A percentile compares a stretch with the other conserved stretches of the same genome.
Evolutionary conservation across 2,329 filamentous ascomycete species (phyloP).

Genomic region (Exophiala sp.): DNA sequence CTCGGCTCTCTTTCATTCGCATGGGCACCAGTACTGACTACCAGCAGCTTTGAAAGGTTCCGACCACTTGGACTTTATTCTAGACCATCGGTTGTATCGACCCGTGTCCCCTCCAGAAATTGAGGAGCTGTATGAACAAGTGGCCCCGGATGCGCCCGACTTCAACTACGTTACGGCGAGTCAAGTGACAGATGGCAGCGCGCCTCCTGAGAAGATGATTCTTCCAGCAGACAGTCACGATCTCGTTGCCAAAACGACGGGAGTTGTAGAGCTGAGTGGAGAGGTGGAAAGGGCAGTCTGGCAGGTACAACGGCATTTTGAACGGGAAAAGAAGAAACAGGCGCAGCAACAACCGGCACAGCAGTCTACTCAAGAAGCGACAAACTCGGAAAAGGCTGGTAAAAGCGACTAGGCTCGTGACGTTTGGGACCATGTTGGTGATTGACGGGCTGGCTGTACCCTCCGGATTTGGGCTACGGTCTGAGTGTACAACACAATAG

Average conservation of each 20-base stretch:
- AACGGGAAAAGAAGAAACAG: constrained; percentile 8
- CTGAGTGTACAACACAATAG: too few relatives aligned
- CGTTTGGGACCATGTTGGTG: too few relatives aligned
- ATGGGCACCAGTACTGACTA: background rate
- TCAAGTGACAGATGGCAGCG: constrained; percentile 35
- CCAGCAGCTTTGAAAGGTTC: constrained; percentile 70
- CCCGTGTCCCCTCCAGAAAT: constrained; percentile 65
- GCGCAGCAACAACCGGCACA: background rate
- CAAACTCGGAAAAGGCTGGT: constrained; percentile 1
- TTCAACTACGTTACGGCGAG: constrained; percentile 32
- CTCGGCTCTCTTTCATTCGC: background rate
- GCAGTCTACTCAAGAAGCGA: background rate
- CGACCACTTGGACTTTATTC: constrained; percentile 76
- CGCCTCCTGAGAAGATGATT: constrained; percentile 44
- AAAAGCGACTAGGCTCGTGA: background rate
- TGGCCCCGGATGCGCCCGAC: constrained; percentile 34
- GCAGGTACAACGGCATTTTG: constrained; percentile 57
- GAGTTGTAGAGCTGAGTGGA: constrained; percentile 66
- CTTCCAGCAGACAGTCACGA: constrained; percentile 49
- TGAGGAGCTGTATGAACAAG: constrained; percentile 67
- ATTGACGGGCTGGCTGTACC: too few relatives aligned
- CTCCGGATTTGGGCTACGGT: too few relatives aligned
- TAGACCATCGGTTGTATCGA: constrained; percentile 67
- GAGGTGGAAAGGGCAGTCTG: constrained; percentile 73
- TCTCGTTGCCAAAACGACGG: constrained; percentile 58